Conservation (phyloP, 768 basidiomycete species). For the Tylopilus felleus region DNA sequence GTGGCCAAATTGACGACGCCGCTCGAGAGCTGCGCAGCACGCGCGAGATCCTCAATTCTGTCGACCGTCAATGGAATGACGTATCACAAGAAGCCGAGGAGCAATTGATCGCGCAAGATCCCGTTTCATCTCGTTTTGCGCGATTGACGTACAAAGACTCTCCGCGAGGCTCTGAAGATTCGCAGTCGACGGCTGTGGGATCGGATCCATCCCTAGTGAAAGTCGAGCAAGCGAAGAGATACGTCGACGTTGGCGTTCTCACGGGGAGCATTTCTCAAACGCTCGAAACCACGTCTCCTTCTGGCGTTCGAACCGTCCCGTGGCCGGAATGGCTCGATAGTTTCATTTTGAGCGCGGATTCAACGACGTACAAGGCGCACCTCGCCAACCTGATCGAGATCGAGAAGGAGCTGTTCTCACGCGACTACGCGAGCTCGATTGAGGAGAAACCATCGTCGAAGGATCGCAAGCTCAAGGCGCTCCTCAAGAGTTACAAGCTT, state of each 20-base stretch:
- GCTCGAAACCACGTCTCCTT: conserved; percentile 18
- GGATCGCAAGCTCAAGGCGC: conserved; percentile 40
- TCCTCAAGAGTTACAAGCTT: conserved; percentile 43
- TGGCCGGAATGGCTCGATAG: conserved; percentile 42
- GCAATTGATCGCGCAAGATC: conserved; percentile 29
- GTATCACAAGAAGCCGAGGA: conserved; percentile 44
- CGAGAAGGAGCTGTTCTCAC: conserved; percentile 32
- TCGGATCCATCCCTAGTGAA: conserved; percentile 14
- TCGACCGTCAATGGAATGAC: conserved; percentile 42
- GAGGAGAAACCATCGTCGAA: conserved; percentile 27
- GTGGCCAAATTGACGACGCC: conserved; percentile 50
- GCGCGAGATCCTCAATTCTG: conserved; percentile 42
- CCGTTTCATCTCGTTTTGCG: conserved; percentile 5
- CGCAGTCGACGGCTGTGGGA: conserved; percentile 51
- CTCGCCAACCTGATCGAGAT: conserved; percentile 35
- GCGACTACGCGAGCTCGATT: conserved; percentile 15
- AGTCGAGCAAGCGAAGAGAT: conserved; percentile 15
- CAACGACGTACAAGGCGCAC: conserved; percentile 35
- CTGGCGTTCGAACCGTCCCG: conserved; percentile 29
- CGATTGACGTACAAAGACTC: conserved; percentile 31
- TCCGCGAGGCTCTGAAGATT: conserved; percentile 65
- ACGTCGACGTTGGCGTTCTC: conserved; percentile 18
- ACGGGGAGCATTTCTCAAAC: conserved; percentile 17
- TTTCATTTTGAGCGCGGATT: conserved; percentile 34
- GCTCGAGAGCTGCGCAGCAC: conserved; percentile 47